Conservation (phyloP, 23 red algal genomes). For the Gracilaria domingensis region DNA sequence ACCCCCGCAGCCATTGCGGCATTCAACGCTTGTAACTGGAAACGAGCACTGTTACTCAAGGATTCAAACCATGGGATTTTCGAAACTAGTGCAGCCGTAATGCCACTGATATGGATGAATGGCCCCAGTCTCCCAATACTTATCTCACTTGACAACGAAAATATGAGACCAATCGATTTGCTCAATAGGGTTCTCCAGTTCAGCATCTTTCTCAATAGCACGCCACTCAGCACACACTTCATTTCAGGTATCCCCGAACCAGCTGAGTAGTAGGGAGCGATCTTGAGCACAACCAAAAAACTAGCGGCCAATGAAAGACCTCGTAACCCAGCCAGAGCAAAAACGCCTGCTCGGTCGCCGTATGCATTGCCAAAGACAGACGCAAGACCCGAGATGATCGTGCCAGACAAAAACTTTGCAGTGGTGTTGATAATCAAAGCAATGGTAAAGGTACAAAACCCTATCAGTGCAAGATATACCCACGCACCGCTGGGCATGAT, state of each 20-base stretch:
- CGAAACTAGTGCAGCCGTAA: conserved; percentile 54
- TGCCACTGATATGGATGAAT: conserved; percentile 82
- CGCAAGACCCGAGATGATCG: conserved; percentile 28
- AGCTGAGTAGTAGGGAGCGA: conserved; percentile 62
- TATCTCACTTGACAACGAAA: conserved; percentile 78
- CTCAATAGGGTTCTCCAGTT: conserved; percentile 70
- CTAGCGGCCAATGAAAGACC: conserved; percentile 52
- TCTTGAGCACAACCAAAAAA: conserved; percentile 48
- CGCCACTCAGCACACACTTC: conserved; percentile 86
- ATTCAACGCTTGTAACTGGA: conserved; percentile 69
- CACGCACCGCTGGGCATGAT: conserved; percentile 69
- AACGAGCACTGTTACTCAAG: conserved; percentile 34
- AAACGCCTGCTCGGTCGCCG: conserved; percentile 4
- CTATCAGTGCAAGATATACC: conserved; percentile 85
- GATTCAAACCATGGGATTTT: conserved; percentile 56
- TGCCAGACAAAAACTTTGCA: conserved; percentile 12
- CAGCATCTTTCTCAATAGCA: conserved; percentile 68
- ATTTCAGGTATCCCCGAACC: conserved; percentile 95
- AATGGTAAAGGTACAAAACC: conserved; percentile 59
- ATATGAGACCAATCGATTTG: conserved; percentile 74
- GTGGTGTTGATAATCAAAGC: conserved; percentile 37
- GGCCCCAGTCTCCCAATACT: conserved; percentile 86
- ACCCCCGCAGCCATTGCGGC: conserved; percentile 88
- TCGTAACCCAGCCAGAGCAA: conserved; percentile 45
- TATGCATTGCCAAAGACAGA: neutral